Conservation (phyloP, 306 rosid genomes). For the Crotalaria pallida region DNA sequence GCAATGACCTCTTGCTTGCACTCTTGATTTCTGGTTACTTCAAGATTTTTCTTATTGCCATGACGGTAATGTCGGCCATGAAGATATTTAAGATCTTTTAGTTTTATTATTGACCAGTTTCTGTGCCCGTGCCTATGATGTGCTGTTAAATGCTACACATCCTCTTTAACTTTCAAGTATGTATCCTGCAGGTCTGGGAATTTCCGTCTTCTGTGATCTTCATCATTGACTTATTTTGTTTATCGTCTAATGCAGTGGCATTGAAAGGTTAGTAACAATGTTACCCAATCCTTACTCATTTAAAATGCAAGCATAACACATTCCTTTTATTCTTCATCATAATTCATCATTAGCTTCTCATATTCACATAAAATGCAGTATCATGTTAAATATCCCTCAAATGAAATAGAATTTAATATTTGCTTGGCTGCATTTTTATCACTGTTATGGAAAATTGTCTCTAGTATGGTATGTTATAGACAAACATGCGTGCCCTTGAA, state of each 20-base stretch:
- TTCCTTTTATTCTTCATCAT: neutral
- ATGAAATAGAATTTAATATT: no score
- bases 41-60: conserved; percentile 74
- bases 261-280: conserved; percentile 53
- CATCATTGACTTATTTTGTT: conserved; percentile 71
- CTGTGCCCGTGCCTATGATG: neutral
- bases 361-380: neutral
- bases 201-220: conserved; percentile 72
- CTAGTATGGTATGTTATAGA: neutral
- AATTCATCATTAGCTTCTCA: neutral
- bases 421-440: neutral
- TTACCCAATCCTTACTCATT: neutral
- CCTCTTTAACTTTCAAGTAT: conserved; percentile 16
- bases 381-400: neutral
- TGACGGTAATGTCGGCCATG: conserved; percentile 50
- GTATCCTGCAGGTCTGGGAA: conserved; percentile 75
- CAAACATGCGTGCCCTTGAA: neutral
- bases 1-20: conserved; percentile 52
- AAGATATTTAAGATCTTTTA: conserved; percentile 7
- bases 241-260: conserved; percentile 78
- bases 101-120: neutral
- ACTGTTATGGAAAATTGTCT: neutral
- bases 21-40: conserved; percentile 78
- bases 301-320: neutral
- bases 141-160: neutral